Conservation (phyloP, 148 eudicot genomes). For the Chenopodium quinoa region DNA sequence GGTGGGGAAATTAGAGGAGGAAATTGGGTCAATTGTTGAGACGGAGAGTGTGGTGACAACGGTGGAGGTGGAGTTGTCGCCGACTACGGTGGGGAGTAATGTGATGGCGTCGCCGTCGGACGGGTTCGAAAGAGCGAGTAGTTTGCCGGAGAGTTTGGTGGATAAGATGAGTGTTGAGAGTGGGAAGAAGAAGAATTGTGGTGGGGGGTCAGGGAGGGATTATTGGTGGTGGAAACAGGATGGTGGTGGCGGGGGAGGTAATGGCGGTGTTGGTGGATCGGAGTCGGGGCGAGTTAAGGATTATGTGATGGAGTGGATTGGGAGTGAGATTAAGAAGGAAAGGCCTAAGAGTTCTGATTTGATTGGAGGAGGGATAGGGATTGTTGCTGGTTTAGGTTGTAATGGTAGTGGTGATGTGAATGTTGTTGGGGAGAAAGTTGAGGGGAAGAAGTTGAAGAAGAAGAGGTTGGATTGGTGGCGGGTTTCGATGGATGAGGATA, state of each 20-base stretch:
- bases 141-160: slow-evolving; percentile 58
- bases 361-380: slow-evolving; percentile 26
- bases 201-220: slow-evolving; percentile 63
- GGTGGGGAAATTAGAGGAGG: slow-evolving; percentile 40
- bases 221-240: slow-evolving; percentile 99
- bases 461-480: slow-evolving; percentile 87
- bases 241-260: slow-evolving; percentile 36
- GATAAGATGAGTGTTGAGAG: slow-evolving; percentile 73
- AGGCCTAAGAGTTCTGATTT: slow-evolving; percentile 55
- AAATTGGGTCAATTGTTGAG: slow-evolving; percentile 63
- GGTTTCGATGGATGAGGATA: slow-evolving; percentile 62
- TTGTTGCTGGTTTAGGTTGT: not conserved
- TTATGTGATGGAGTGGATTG: slow-evolving; percentile 98
- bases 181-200: slow-evolving; percentile 61
- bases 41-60: slow-evolving; percentile 54
- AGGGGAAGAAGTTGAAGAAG: slow-evolving; percentile 52
- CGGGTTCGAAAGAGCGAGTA: slow-evolving; percentile 57
- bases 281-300: slow-evolving; percentile 81
- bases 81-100: slow-evolving; percentile 31
- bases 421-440: slow-evolving; percentile 18
- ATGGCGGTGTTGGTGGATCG: slow-evolving; percentile 35
- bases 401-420: not conserved
- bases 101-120: slow-evolving; percentile 43
- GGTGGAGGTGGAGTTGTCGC: slow-evolving; percentile 55
- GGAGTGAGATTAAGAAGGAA: slow-evolving; percentile 89